These are phyloP conservation scores for Lodderomyces theae DNA, from an alignment of 1,139 yeast genomes.

Conservation along the genomic window DNA sequence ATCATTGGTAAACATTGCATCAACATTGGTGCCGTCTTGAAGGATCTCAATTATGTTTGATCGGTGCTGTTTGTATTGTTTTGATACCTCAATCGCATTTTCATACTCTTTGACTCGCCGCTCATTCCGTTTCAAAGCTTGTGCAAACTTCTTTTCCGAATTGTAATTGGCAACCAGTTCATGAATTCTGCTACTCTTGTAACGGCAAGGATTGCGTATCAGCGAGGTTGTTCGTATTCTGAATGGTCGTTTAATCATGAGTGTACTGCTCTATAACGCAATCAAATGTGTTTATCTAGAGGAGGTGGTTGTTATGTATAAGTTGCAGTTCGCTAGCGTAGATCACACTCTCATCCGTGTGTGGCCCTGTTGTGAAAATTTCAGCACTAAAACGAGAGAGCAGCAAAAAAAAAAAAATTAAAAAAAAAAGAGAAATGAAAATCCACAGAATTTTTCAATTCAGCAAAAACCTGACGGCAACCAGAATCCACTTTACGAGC, in stretches of 20 bases:
- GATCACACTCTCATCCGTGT: no score
- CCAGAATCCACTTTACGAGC: no score
- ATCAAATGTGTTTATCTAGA: no score
- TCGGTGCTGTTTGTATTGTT: slow-evolving; percentile 19
- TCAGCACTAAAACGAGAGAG: no score
- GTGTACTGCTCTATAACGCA: no score
- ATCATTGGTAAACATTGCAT: slow-evolving; percentile 15
- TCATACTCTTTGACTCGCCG: slow-evolving; percentile 12
- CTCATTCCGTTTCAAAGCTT: slow-evolving; percentile 7
- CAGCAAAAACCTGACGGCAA: no score
- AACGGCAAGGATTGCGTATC: background rate
- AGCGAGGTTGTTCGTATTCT: slow-evolving; percentile 4
- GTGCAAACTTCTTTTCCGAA: background rate
- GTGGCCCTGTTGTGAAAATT: no score
- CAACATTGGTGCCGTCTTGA: slow-evolving; percentile 15
- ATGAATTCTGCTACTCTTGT: background rate
- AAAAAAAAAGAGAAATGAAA: no score
- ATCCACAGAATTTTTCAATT: no score
- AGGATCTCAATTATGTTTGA: slow-evolving; percentile 20
- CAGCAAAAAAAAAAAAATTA: no score
- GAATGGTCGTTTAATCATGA: slow-evolving; percentile 2
- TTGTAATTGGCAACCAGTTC: background rate
- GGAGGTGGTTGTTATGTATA: no score
- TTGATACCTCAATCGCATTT: slow-evolving; percentile 12
- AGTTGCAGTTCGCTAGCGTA: no score